phyloP scores from a whole-genome alignment of 1,284 basidiomycete species.

The Pascua sp. region DNA sequence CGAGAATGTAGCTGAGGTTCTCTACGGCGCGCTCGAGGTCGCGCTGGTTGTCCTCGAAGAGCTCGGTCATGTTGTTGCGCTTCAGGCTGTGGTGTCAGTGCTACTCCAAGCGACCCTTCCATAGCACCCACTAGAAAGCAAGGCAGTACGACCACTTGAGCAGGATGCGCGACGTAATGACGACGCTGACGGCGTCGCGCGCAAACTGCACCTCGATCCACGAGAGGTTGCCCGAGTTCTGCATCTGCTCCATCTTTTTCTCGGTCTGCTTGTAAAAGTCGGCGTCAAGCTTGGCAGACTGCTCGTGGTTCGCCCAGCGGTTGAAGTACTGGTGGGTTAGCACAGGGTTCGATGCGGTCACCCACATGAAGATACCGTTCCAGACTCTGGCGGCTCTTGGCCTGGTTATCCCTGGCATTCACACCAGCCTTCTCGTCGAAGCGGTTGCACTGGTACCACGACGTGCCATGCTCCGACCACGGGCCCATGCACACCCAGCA shows the following conservation, averaged over 20 bases:
- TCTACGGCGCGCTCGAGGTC: slow-evolving; percentile 94
- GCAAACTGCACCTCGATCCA: slow-evolving; percentile 99
- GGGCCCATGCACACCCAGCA: slow-evolving; percentile 70
- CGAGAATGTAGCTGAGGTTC: slow-evolving; percentile 85
- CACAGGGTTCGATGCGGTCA: slow-evolving; percentile 18
- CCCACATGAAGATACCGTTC: slow-evolving; percentile 94
- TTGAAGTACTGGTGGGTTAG: slow-evolving; percentile 70
- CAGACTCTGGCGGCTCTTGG: slow-evolving; percentile 77
- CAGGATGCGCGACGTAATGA: slow-evolving; percentile 85
- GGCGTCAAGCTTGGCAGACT: slow-evolving; percentile 89
- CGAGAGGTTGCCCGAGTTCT: slow-evolving; percentile 80
- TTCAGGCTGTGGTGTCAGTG: slow-evolving; percentile 49
- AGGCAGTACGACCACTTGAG: slow-evolving; percentile 99
- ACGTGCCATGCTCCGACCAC: slow-evolving; percentile 96
- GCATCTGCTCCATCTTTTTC: slow-evolving; percentile 99
- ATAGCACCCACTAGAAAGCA: slow-evolving; percentile 75
- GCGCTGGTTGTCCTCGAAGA: slow-evolving; percentile 97
- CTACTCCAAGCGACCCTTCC: background rate
- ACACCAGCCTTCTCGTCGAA: slow-evolving; percentile 90
- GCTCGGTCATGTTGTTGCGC: slow-evolving; percentile 85
- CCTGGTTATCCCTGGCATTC: slow-evolving; percentile 85
- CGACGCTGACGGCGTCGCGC: slow-evolving; percentile 91
- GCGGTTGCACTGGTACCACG: slow-evolving; percentile 97
- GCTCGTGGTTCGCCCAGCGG: slow-evolving; percentile 97
- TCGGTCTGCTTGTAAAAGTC: slow-evolving; percentile 92